phyloP scores from a whole-genome alignment of 495 filamentous ascomycete species.

The Rhypophila decipiens region DNA sequence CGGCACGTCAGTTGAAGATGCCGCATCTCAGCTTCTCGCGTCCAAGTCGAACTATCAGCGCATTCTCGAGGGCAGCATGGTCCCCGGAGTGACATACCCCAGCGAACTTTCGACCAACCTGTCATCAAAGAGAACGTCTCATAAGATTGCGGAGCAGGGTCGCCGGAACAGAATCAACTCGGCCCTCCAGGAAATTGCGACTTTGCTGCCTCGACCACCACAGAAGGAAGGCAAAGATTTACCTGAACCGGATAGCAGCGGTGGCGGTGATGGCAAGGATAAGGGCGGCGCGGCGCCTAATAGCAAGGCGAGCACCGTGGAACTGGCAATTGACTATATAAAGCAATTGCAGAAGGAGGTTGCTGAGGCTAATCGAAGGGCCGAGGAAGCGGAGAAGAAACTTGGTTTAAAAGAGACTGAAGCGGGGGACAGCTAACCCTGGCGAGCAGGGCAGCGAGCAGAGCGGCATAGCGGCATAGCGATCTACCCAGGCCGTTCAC shows the following conservation, averaged over 20 bases:
- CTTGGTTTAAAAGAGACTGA: slow-evolving; percentile 1
- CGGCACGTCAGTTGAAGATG: slow-evolving; percentile 49
- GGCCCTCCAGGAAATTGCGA: slow-evolving; percentile 85
- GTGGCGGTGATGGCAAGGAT: slow-evolving; percentile 30
- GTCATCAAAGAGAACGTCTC: slow-evolving; percentile 92
- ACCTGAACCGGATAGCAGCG: slow-evolving; percentile 20
- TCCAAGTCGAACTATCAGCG: slow-evolving; percentile 98
- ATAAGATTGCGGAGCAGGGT: slow-evolving; percentile 97
- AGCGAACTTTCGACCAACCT: slow-evolving; percentile 85
- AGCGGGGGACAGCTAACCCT: not conserved
- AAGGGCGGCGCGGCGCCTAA: slow-evolving; percentile 46
- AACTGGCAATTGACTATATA: slow-evolving; percentile 94
- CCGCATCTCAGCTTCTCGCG: slow-evolving; percentile 78
- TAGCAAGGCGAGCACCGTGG: slow-evolving; percentile 94
- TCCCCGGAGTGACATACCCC: slow-evolving; percentile 87
- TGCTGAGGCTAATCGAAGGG: slow-evolving; percentile 55
- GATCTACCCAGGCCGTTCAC: no score
- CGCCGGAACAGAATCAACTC: slow-evolving; percentile 92
- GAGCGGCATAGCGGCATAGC: no score
- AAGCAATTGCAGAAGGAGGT: slow-evolving; percentile 72
- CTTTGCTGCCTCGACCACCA: slow-evolving; percentile 57
- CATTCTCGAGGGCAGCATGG: slow-evolving; percentile 84
- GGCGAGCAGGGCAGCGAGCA: no score
- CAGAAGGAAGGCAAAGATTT: slow-evolving; percentile 33
- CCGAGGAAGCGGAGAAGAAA: slow-evolving; percentile 50